Evolutionary conservation across 2,329 filamentous ascomycete species (phyloP), one percentile per base, ranked within the genome.

Genomic region (Exophiala xenobiotica): DNA sequence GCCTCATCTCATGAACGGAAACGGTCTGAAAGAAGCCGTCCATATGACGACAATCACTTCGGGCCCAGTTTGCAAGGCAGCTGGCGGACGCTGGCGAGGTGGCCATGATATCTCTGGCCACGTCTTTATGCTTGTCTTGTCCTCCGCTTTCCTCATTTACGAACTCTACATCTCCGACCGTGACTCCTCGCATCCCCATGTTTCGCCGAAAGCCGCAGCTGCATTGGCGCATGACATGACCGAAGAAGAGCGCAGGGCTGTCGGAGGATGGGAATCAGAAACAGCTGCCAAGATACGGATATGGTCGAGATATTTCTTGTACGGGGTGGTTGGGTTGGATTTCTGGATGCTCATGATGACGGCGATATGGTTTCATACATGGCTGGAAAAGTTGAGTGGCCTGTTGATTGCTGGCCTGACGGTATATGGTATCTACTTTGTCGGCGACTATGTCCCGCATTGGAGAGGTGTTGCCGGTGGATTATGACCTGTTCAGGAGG

Each of bases 261-360:
- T 61, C 6, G 59, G 64, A 42, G 40, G 55, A 19, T 40, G 60
- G 66, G 64, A 57, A 66, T 65, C 43, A 50, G 62, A 46, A 61
- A 80, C 50, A 73, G 77, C 2, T 59, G 79, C 44, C 71, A 78
- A 6, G 71, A 72, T 61, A 74, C 81, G 76, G 73, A 86, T 59
- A 80, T 84, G 57, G 71, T 72, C 64, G 60, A 73, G 61, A 56
- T 79, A 67, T 67, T 70, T 75, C 51, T 68, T 72, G 4, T 70
- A 78, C 19, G 78, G 65, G 0, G 82, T 96, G 20, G 79, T 87
- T 14, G 83, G 71, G 0, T 64, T 96, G 65, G 89, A 86, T 65
- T 81, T 85, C 75, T 97, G 93, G 89, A 99, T 99, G 93, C 71
- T 99, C 67, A 77, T 97, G 55, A 99, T 99, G 93, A 99, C 93